Evolutionary conservation across 1,139 yeast genomes (phyloP).

Genomic region (Kluyveromyces marxianus): DNA sequence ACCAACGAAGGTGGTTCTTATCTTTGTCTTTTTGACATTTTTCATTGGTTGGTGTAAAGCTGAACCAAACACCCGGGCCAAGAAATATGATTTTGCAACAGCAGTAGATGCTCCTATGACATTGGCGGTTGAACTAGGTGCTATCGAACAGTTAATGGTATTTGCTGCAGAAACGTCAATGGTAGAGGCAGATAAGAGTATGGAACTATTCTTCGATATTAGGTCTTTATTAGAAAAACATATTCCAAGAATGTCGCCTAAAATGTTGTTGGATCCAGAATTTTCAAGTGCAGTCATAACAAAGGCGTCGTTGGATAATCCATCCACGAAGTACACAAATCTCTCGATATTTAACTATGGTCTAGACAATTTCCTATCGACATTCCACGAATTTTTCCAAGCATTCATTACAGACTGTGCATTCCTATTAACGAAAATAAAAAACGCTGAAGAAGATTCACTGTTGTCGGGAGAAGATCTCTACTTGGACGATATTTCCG

Average conservation of each 20-base stretch:
- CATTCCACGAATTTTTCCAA: conserved; percentile 49
- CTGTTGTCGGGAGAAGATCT: conserved; percentile 47
- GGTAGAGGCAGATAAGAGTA: conserved; percentile 30
- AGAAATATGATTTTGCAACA: conserved; percentile 37
- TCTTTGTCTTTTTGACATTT: conserved; percentile 52
- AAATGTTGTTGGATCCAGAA: conserved; percentile 38
- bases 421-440: conserved; percentile 66
- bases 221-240: conserved; percentile 61
- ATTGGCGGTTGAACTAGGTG: conserved; percentile 56
- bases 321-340: conserved; percentile 6
- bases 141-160: conserved; percentile 69
- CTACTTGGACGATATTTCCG: conserved; percentile 45
- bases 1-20: conserved; percentile 54
- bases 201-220: conserved; percentile 53
- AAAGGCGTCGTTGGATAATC: conserved; percentile 1
- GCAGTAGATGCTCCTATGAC: conserved; percentile 46
- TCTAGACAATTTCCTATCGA: conserved; percentile 20
- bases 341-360: conserved; percentile 21
- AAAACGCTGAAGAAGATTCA: conserved; percentile 83
- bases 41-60: conserved; percentile 67
- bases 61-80: conserved; percentile 34
- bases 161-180: conserved; percentile 60
- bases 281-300: neutral
- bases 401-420: conserved; percentile 68
- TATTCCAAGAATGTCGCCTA: conserved; percentile 48